Conservation (phyloP, 225 moss, liverwort and hornwort genomes). For the Polytrichum commune region DNA sequence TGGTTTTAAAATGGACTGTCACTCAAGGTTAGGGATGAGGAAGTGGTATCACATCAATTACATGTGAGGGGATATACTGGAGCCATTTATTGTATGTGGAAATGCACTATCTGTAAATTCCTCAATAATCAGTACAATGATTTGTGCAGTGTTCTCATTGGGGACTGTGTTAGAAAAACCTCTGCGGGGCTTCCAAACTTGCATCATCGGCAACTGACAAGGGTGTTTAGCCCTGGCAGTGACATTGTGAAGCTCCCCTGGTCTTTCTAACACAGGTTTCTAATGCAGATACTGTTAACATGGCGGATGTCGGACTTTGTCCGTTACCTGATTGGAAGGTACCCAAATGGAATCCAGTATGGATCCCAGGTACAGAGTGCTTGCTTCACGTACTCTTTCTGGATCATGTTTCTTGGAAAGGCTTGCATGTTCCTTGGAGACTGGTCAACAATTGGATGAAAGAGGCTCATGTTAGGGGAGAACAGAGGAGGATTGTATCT, state of each 20-base stretch:
- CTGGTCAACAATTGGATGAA: too few species aligned
- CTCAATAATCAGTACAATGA: not conserved
- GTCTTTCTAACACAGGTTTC: constrained; percentile 50
- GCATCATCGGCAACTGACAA: constrained; percentile 11
- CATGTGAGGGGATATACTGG: too few species aligned
- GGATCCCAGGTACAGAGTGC: constrained; percentile 35
- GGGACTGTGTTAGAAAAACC: constrained; percentile 35
- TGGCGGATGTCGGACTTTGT: constrained; percentile 50
- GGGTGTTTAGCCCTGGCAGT: constrained; percentile 22
- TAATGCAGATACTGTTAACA: constrained; percentile 52
- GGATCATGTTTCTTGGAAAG: not conserved
- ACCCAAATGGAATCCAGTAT: constrained; percentile 47
- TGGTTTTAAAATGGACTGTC: too few species aligned
- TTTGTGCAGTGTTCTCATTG: constrained; percentile 19
- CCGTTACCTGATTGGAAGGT: constrained; percentile 57
- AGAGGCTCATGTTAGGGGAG: too few species aligned
- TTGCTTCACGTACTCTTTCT: not conserved
- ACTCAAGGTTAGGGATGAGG: too few species aligned
- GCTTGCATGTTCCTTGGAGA: not conserved
- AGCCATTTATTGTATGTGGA: not conserved
- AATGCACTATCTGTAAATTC: not conserved
- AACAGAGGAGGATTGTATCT: too few species aligned
- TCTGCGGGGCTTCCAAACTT: constrained; percentile 43
- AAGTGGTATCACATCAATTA: too few species aligned
- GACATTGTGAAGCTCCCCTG: constrained; percentile 46